These are phyloP conservation scores for Arthrobotrys pseudoclavata DNA, from an alignment of 2,329 filamentous ascomycete species.

Conservation along the genomic window DNA sequence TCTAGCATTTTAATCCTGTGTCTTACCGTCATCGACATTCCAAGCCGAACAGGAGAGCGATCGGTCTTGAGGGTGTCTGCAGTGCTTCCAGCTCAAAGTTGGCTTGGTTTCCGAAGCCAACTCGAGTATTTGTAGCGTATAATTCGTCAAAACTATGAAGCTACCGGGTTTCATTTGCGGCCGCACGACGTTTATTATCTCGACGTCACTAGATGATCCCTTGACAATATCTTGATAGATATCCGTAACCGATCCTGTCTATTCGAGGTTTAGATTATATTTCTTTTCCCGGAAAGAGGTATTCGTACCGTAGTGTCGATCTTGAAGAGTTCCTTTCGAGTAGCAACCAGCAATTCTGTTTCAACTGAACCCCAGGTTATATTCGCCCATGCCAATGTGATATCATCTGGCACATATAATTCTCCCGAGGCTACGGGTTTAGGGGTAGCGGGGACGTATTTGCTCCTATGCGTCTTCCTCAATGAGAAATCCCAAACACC, in stretches of 20 bases:
- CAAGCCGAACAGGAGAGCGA: slow-evolving; percentile 24
- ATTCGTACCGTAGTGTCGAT: slow-evolving; percentile 39
- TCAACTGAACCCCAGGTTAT: slow-evolving; percentile 42
- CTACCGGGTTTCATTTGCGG: slow-evolving; percentile 6
- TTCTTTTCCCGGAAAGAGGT: too few species aligned
- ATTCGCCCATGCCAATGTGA: slow-evolving; percentile 38
- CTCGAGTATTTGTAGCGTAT: slow-evolving; percentile 35
- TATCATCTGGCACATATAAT: not conserved
- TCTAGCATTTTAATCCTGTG: not conserved
- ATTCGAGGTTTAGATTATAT: not conserved
- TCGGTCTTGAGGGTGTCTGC: slow-evolving; percentile 42
- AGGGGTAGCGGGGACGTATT: slow-evolving; percentile 3
- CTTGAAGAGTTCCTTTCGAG: slow-evolving; percentile 39
- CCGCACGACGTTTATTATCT: slow-evolving; percentile 27
- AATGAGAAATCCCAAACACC: slow-evolving; percentile 38
- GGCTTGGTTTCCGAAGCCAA: not conserved
- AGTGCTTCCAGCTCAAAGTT: slow-evolving; percentile 43
- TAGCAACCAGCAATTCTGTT: slow-evolving; percentile 31
- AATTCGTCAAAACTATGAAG: slow-evolving; percentile 48
- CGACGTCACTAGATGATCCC: slow-evolving; percentile 6
- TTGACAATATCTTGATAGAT: slow-evolving; percentile 24
- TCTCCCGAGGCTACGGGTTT: slow-evolving; percentile 14
- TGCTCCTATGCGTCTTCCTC: slow-evolving; percentile 25
- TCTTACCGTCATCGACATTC: slow-evolving; percentile 37
- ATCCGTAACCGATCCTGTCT: slow-evolving; percentile 25